Evolutionary conservation across 2,329 filamentous ascomycete genomes (phyloP).

Genomic region (Colletotrichum destructivum): DNA sequence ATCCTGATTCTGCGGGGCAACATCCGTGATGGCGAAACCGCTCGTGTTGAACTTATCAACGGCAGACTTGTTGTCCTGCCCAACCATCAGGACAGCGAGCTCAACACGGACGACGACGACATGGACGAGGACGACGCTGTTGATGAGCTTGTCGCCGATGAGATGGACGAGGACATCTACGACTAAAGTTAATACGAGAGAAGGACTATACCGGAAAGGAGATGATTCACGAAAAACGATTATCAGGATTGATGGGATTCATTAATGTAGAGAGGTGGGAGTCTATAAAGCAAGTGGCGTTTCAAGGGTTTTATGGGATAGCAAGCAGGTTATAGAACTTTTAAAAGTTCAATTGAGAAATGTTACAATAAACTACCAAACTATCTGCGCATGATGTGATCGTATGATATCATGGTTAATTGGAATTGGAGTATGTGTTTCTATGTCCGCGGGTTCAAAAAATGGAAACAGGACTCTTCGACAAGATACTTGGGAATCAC

Average conservation of each 20-base stretch:
- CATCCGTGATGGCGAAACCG: slow-evolving; percentile 88
- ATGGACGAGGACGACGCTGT: slow-evolving; percentile 82
- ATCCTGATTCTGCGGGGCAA: slow-evolving; percentile 90
- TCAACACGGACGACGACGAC: slow-evolving; percentile 73
- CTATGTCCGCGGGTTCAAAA: no score
- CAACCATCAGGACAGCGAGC: slow-evolving; percentile 80
- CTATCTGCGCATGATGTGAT: neutral
- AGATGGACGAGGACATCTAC: slow-evolving; percentile 73
- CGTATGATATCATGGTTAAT: no score
- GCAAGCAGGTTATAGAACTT: slow-evolving; percentile 13
- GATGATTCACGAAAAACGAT: slow-evolving; percentile 31
- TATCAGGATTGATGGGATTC: neutral
- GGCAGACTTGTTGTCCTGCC: slow-evolving; percentile 85
- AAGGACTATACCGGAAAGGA: neutral
- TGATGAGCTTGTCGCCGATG: slow-evolving; percentile 75
- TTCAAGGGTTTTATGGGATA: slow-evolving; percentile 5
- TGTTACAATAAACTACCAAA: neutral
- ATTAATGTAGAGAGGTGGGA: slow-evolving; percentile 9
- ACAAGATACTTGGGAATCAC: no score
- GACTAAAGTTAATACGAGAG: slow-evolving; percentile 49
- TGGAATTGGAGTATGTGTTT: no score
- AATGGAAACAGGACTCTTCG: no score
- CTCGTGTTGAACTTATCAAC: slow-evolving; percentile 83
- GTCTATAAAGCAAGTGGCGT: slow-evolving; percentile 23
- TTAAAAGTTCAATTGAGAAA: slow-evolving; percentile 14